Evolutionary conservation across 2,329 filamentous ascomycete genomes (phyloP).

Genomic region (Aspergillus fructus): DNA sequence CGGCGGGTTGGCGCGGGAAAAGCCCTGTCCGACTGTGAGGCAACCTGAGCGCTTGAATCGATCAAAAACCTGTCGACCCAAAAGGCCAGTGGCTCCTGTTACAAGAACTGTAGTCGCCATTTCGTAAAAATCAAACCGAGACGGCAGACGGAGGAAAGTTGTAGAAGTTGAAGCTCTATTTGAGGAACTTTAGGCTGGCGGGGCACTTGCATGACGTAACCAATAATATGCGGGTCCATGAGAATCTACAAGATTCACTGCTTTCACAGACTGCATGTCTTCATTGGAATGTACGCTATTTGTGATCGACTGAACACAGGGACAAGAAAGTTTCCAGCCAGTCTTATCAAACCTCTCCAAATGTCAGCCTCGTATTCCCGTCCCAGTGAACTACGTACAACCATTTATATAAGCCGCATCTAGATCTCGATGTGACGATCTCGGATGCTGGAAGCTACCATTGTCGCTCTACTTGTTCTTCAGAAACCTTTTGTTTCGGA

Average conservation of each 20-base stretch:
- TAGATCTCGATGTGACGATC: too few relatives aligned
- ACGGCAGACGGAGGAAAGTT: constrained; percentile 10
- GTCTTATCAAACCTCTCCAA: neutral
- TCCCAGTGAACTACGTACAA: too few relatives aligned
- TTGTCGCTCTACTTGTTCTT: too few relatives aligned
- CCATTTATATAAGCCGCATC: too few relatives aligned
- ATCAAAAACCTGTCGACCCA: constrained; percentile 74
- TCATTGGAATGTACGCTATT: neutral
- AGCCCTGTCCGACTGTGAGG: constrained; percentile 70
- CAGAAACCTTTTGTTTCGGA: too few relatives aligned
- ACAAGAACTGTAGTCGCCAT: constrained; percentile 63
- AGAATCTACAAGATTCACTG: neutral
- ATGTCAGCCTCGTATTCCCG: too few relatives aligned
- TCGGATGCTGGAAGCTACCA: too few relatives aligned
- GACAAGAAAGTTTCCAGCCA: neutral
- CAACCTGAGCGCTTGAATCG: constrained; percentile 68
- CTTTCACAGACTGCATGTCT: too few relatives aligned
- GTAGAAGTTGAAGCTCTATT: neutral
- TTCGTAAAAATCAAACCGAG: constrained; percentile 4
- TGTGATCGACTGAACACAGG: neutral
- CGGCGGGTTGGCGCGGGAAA: constrained; percentile 70
- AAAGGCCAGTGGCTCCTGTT: constrained; percentile 80
- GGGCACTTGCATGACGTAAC: constrained; percentile 20
- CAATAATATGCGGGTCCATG: neutral
- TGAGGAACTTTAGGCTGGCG: constrained; percentile 8